These are phyloP conservation scores for Gossypium rotundifolium DNA, from an alignment of 345 rosid species.

Conservation along the genomic window DNA sequence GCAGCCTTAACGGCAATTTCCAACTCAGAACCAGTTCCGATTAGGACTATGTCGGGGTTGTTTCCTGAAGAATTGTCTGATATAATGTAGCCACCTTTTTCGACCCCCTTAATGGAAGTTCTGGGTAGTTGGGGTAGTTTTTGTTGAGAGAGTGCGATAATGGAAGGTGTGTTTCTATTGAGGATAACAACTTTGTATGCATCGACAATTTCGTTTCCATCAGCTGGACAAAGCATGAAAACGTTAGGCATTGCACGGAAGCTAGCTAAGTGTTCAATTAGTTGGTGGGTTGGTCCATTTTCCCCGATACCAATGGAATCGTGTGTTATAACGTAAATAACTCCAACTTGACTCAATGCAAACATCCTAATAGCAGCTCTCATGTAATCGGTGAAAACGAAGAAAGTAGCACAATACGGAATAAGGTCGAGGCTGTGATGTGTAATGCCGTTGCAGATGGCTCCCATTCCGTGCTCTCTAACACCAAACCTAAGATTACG, in stretches of 20 bases:
- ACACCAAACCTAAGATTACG: slow-evolving; percentile 92
- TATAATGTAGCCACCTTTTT: slow-evolving; percentile 79
- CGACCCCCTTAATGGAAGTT: slow-evolving; percentile 81
- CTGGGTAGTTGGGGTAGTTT: slow-evolving; percentile 83
- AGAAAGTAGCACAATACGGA: slow-evolving; percentile 97
- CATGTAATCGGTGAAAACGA: slow-evolving; percentile 99
- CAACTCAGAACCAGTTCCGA: slow-evolving; percentile 89
- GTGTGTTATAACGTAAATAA: slow-evolving; percentile 98
- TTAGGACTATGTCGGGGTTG: slow-evolving; percentile 85
- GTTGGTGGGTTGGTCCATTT: slow-evolving; percentile 99
- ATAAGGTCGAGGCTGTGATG: slow-evolving; percentile 81
- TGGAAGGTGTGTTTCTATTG: slow-evolving; percentile 76
- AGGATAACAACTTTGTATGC: slow-evolving; percentile 75
- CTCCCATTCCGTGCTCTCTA: slow-evolving; percentile 97
- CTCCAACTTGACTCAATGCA: slow-evolving; percentile 76
- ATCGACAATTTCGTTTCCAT: slow-evolving; percentile 93
- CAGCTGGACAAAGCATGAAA: slow-evolving; percentile 94
- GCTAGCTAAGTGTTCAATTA: slow-evolving; percentile 91
- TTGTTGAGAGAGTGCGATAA: slow-evolving; percentile 83
- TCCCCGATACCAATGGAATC: slow-evolving; percentile 99
- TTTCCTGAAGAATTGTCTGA: slow-evolving; percentile 82
- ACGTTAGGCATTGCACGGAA: slow-evolving; percentile 98
- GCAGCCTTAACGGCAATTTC: slow-evolving; percentile 82
- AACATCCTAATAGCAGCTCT: slow-evolving; percentile 92
- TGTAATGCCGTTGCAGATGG: slow-evolving; percentile 87